Evolutionary conservation across 805 yeast species (phyloP).

Genomic region (Starmerella stigmatis): DNA sequence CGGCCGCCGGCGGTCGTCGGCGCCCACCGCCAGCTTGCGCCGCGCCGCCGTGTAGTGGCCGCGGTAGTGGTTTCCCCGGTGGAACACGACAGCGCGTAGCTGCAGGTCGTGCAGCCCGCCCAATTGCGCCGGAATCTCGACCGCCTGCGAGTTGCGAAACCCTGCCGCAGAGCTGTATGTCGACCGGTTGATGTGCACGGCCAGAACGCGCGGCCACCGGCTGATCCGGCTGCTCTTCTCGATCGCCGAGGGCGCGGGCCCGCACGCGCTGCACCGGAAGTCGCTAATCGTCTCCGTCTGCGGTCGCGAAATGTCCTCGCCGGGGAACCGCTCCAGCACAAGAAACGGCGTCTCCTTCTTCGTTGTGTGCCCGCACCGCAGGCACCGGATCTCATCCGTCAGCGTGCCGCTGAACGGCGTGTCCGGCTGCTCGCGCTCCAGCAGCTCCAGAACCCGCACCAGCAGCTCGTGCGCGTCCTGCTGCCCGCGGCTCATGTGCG

Average conservation of each 20-base stretch:
- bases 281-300: constrained; percentile 66
- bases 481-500: constrained; percentile 67
- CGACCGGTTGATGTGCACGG: constrained; percentile 81
- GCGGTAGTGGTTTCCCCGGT: constrained; percentile 74
- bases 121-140: constrained; percentile 44
- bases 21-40: constrained; percentile 32
- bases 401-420: constrained; percentile 64
- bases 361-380: constrained; percentile 53
- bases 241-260: constrained; percentile 40
- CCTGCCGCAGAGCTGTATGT: constrained; percentile 39
- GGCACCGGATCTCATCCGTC: constrained; percentile 59
- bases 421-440: constrained; percentile 45
- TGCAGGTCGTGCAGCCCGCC: constrained; percentile 34
- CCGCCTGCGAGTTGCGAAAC: constrained; percentile 65
- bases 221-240: constrained; percentile 52
- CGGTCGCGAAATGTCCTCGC: constrained; percentile 44
- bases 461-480: constrained; percentile 94
- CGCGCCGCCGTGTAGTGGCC: constrained; percentile 90
- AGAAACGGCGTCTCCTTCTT: constrained; percentile 52
- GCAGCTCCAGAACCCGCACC: constrained; percentile 66
- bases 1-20: constrained; percentile 34
- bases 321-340: constrained; percentile 52
- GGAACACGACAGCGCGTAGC: constrained; percentile 66
- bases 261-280: constrained; percentile 62
- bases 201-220: constrained; percentile 58